Percentiles rank a stretch among this genome's conserved stretches.
Evolutionary conservation across 345 rosid genomes (phyloP).

Genomic region (Lenwebbia sp.): DNA sequence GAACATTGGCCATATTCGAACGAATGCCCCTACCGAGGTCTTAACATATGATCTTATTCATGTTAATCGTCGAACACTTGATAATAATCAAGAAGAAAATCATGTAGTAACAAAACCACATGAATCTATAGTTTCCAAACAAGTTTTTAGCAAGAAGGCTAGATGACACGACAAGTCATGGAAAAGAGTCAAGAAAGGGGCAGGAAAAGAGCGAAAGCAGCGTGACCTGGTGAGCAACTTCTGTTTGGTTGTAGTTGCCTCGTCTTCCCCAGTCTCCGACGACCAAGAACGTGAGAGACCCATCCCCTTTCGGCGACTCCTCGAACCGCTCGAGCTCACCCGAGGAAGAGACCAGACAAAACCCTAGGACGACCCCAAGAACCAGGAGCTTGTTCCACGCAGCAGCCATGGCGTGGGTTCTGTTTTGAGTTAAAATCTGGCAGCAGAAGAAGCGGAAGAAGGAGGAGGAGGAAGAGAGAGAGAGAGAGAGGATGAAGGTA

Average conservation of each 20-base stretch:
- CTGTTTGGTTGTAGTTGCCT: slow-evolving; percentile 52
- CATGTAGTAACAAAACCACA: not conserved
- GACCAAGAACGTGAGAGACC: slow-evolving; percentile 51
- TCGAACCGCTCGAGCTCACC: slow-evolving; percentile 33
- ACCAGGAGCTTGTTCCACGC: not conserved
- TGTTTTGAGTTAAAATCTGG: not conserved
- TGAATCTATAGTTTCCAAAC: not conserved
- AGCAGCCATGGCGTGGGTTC: not conserved
- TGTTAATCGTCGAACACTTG: not conserved
- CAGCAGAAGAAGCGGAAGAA: not conserved
- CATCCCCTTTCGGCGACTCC: slow-evolving; percentile 35
- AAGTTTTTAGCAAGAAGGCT: not conserved
- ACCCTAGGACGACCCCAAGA: not conserved
- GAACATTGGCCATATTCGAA: not conserved
- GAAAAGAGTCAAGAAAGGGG: not conserved
- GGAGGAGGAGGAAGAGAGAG: not conserved
- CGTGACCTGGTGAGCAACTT: slow-evolving; percentile 58
- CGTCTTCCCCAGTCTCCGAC: slow-evolving; percentile 80
- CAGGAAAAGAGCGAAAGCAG: not conserved
- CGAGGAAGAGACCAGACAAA: not conserved
- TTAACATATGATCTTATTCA: not conserved
- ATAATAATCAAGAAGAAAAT: not conserved
- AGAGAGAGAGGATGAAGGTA: not conserved
- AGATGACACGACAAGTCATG: not conserved
- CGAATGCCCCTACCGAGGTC: not conserved